These are phyloP conservation scores for Talaromyces trachyspermus DNA, from an alignment of 495 filamentous ascomycete genomes.

Conservation along the genomic window DNA sequence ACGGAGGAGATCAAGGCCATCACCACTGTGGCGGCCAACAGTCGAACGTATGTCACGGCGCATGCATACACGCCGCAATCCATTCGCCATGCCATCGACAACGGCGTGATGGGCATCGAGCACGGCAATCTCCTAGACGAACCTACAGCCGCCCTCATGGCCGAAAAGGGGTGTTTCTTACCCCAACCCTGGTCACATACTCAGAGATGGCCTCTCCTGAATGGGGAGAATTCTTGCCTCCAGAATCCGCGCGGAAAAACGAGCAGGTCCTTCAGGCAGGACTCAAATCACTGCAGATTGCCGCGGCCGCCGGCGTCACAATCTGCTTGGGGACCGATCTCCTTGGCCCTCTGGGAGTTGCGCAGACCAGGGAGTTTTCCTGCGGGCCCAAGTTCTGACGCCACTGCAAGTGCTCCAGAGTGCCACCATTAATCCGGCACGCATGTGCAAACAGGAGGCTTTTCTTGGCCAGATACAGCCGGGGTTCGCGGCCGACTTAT, in stretches of 20 bases:
- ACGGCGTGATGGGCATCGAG: conserved; percentile 50
- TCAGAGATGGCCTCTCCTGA: conserved; percentile 36
- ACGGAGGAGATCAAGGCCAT: conserved; percentile 45
- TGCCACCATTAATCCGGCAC: conserved; percentile 45
- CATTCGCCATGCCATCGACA: conserved; percentile 45
- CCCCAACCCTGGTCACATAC: conserved; percentile 48
- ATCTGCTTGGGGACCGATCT: conserved; percentile 53
- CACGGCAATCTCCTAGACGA: conserved; percentile 48
- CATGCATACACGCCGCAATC: conserved; percentile 46
- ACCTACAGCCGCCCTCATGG: conserved; percentile 41
- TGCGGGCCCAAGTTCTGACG: conserved; percentile 36
- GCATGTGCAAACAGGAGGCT: conserved; percentile 33
- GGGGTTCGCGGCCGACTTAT: conserved; percentile 36
- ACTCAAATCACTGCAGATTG: conserved; percentile 35
- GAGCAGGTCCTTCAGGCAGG: conserved; percentile 37
- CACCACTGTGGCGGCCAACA: conserved; percentile 33
- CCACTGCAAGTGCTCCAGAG: conserved; percentile 38
- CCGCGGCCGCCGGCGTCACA: conserved; percentile 38
- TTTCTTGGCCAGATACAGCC: conserved; percentile 36
- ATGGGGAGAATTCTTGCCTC: conserved; percentile 36
- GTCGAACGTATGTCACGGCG: conserved; percentile 46
- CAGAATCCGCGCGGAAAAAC: conserved; percentile 37
- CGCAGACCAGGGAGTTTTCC: conserved; percentile 44
- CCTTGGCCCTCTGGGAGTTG: conserved; percentile 35
- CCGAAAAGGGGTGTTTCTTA: conserved; percentile 39